Evolutionary conservation across 2,329 filamentous ascomycete genomes (phyloP).

Genomic region (Fusarium sp.): DNA sequence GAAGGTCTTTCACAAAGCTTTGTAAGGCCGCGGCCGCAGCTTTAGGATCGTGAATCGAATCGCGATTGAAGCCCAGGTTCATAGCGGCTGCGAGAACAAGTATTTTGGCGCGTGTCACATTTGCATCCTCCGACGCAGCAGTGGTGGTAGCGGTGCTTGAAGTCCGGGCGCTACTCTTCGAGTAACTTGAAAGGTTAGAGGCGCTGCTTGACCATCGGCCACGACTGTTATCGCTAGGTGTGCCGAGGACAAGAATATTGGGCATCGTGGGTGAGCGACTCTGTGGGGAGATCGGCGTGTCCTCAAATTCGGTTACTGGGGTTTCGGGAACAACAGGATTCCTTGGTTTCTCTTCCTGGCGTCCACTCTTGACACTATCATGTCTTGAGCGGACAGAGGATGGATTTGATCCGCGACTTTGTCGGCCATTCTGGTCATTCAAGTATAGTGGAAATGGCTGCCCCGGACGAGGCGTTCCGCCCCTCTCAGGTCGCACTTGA

Average conservation of each 20-base stretch:
- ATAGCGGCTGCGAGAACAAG: constrained; percentile 87
- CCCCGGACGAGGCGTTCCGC: constrained; percentile 79
- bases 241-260: constrained; percentile 88
- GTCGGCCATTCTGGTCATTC: constrained; percentile 60
- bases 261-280: constrained; percentile 80
- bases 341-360: constrained; percentile 60
- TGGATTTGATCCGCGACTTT: constrained; percentile 63
- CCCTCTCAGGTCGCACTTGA: constrained; percentile 84
- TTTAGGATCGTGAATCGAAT: constrained; percentile 58
- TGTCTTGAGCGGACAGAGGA: constrained; percentile 63
- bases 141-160: constrained; percentile 79
- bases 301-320: constrained; percentile 94
- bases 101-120: constrained; percentile 80
- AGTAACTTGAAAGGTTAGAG: constrained; percentile 82
- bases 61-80: constrained; percentile 81
- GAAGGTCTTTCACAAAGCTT: constrained; percentile 79
- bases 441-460: constrained; percentile 77
- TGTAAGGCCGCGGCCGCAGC: constrained; percentile 69
- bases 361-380: constrained; percentile 62
- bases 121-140: constrained; percentile 76
- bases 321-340: constrained; percentile 79
- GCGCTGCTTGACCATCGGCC: constrained; percentile 85
- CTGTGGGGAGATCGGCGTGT: constrained; percentile 84
- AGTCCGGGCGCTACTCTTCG: constrained; percentile 73
- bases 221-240: constrained; percentile 67